phyloP scores from a whole-genome alignment of 1,284 basidiomycete genomes.

The Heterobasidion parviporum region DNA sequence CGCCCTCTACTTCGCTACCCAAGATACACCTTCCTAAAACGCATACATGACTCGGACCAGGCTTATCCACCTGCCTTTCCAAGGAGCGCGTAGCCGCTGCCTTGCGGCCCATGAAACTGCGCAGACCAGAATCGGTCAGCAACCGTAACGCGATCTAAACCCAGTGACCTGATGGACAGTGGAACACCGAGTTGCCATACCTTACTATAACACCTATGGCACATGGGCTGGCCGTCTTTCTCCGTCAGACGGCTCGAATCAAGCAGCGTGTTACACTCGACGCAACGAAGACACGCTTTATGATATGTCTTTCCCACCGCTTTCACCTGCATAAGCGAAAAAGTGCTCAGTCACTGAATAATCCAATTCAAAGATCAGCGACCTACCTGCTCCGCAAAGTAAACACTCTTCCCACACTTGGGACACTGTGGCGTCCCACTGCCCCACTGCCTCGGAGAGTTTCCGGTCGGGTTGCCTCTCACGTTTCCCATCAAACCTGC shows the following conservation, averaged over 20 bases:
- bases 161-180: neutral
- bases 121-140: neutral
- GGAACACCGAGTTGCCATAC: slow-evolving; percentile 25
- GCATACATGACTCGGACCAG: too few relatives aligned
- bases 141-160: neutral
- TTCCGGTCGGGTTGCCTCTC: slow-evolving; percentile 21
- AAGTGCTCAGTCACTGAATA: neutral
- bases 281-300: slow-evolving; percentile 66
- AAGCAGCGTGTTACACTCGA: slow-evolving; percentile 53
- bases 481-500: slow-evolving; percentile 27
- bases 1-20: too few relatives aligned
- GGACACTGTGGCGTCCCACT: slow-evolving; percentile 43
- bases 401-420: slow-evolving; percentile 51
- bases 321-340: slow-evolving; percentile 39
- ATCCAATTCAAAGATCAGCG: neutral
- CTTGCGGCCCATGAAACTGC: slow-evolving; percentile 65
- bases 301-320: slow-evolving; percentile 72
- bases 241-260: slow-evolving; percentile 66
- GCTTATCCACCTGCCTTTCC: slow-evolving; percentile 40
- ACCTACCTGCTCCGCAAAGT: slow-evolving; percentile 54
- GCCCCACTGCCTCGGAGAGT: slow-evolving; percentile 22
- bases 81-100: slow-evolving; percentile 64
- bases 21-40: too few relatives aligned
- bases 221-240: slow-evolving; percentile 63
- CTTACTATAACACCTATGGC: slow-evolving; percentile 66